Percentiles rank a stretch among this genome's conserved stretches.
phyloP scores from a whole-genome alignment of 306 rosid genomes.

The Malus sylvestris region DNA sequence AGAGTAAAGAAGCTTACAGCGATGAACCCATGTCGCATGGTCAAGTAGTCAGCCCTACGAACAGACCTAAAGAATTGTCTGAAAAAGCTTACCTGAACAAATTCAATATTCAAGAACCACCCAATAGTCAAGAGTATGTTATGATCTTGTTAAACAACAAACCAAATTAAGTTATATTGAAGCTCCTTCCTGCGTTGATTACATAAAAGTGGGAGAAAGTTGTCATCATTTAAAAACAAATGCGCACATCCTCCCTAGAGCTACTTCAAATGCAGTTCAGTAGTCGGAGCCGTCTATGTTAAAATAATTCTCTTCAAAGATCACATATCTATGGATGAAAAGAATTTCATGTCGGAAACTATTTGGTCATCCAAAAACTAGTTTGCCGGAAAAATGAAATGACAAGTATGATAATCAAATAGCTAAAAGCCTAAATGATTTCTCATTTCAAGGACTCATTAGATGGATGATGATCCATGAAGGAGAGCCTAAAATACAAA shows the following conservation, averaged over 20 bases:
- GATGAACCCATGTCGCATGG: constrained; percentile 88
- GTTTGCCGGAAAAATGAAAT: no score
- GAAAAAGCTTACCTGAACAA: constrained; percentile 67
- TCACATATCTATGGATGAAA: neutral
- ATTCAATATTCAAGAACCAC: constrained; percentile 3
- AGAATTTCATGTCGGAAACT: neutral
- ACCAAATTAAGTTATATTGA: no score
- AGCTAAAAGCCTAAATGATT: no score
- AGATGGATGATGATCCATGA: no score
- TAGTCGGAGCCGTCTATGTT: neutral
- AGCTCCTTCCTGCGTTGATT: neutral
- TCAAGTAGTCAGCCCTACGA: constrained; percentile 80
- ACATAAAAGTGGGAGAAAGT: neutral
- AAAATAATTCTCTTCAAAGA: neutral
- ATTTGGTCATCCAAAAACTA: neutral
- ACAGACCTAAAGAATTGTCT: constrained; percentile 93
- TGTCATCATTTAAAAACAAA: neutral
- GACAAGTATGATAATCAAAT: no score
- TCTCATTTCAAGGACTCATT: no score
- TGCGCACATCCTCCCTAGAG: neutral
- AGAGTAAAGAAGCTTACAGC: constrained; percentile 44
- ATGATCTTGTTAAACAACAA: neutral
- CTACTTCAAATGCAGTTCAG: neutral
- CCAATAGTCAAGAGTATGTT: neutral
- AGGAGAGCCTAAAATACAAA: no score